Conservation (phyloP, 2,329 filamentous ascomycete species). For the Dactylellina sp. region DNA sequence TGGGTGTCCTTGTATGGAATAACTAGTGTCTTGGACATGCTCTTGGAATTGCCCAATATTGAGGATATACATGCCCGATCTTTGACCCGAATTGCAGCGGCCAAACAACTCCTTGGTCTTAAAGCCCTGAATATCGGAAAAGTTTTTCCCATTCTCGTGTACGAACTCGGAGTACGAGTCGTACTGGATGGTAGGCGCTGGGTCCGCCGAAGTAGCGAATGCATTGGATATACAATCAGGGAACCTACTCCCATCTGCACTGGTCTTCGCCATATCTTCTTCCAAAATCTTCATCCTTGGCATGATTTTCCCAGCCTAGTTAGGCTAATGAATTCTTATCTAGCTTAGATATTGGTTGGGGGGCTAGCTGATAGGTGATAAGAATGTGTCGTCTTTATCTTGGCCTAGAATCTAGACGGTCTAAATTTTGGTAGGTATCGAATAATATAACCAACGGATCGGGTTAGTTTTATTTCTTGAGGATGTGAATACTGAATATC, state of each 20-base stretch:
- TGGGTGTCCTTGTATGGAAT: constrained; percentile 2
- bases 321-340: too few relatives aligned
- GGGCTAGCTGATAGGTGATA: too few relatives aligned
- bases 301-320: too few relatives aligned
- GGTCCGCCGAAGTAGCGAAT: background rate
- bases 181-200: background rate
- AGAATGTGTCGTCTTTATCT: too few relatives aligned
- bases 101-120: background rate
- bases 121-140: constrained; percentile 10
- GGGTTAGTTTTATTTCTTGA: too few relatives aligned
- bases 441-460: too few relatives aligned
- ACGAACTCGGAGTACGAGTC: constrained; percentile 10
- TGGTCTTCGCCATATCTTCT: constrained; percentile 1
- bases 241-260: background rate
- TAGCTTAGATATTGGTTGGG: too few relatives aligned
- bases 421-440: too few relatives aligned
- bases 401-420: too few relatives aligned
- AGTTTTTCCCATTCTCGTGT: background rate
- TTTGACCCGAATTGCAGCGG: too few relatives aligned
- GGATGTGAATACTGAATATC: too few relatives aligned
- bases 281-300: too few relatives aligned
- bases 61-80: constrained; percentile 10
- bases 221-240: constrained; percentile 20
- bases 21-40: background rate
- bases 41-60: constrained; percentile 23